A percentile compares a stretch with the other conserved stretches of the same genome.
phyloP scores from a whole-genome alignment of 75 land plant species.

The Cryptomeria japonica region DNA sequence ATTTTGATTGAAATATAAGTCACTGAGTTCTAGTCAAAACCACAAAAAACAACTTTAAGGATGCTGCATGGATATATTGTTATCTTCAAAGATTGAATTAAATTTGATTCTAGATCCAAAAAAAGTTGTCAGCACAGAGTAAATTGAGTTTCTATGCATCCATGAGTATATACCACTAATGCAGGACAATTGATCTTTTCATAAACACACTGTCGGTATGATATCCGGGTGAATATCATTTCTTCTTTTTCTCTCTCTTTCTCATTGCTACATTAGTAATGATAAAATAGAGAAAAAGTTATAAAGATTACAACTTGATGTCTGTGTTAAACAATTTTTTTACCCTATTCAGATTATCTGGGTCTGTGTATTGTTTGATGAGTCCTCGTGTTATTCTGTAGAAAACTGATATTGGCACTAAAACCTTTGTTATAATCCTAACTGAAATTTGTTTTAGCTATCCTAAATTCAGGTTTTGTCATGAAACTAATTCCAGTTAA shows the following conservation, averaged over 20 bases:
- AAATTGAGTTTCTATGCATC: background rate
- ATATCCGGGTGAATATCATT: background rate
- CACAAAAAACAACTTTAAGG: background rate
- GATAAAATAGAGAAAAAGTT: background rate
- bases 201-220: background rate
- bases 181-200: background rate
- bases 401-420: background rate
- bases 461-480: background rate
- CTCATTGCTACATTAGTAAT: background rate
- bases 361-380: background rate
- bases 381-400: background rate
- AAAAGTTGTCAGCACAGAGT: background rate
- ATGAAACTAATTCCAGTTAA: background rate
- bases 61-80: background rate
- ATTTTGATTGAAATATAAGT: background rate
- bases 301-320: background rate
- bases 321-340: slow-evolving; percentile 1
- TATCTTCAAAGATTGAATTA: background rate
- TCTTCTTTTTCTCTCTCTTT: background rate
- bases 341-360: background rate
- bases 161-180: background rate
- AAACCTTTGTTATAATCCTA: background rate
- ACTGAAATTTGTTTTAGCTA: background rate
- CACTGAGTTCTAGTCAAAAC: background rate
- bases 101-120: background rate